phyloP scores from a whole-genome alignment of 495 filamentous ascomycete genomes.

The Penicillium herquei region DNA sequence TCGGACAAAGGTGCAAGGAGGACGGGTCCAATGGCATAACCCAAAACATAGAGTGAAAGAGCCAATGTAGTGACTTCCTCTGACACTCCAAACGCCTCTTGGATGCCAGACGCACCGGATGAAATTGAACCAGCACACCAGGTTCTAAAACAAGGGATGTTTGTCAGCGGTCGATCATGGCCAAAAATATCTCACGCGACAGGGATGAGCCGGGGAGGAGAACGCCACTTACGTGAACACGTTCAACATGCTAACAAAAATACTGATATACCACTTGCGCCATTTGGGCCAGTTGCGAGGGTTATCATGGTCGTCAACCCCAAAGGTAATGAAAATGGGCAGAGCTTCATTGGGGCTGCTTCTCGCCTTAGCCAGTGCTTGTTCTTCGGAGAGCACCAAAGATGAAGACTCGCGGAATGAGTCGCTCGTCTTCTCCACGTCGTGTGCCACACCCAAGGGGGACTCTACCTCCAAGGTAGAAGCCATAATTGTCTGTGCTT shows the following conservation, averaged over 20 bases:
- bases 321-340: conserved; percentile 36
- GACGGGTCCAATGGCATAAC: conserved; percentile 53
- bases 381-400: conserved; percentile 25
- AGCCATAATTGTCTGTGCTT: not conserved
- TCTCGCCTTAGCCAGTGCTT: conserved; percentile 28
- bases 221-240: conserved; percentile 37
- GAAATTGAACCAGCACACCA: conserved; percentile 47
- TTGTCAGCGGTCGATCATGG: too few species aligned
- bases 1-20: conserved; percentile 63
- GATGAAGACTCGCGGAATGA: conserved; percentile 12
- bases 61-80: conserved; percentile 43
- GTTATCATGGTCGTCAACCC: conserved; percentile 36
- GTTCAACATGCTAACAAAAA: conserved; percentile 37
- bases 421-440: conserved; percentile 15
- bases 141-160: conserved; percentile 12
- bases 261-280: conserved; percentile 49
- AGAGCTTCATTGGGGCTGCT: conserved; percentile 25
- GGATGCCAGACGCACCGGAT: conserved; percentile 36
- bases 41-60: conserved; percentile 55
- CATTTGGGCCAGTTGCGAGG: conserved; percentile 47
- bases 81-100: conserved; percentile 39
- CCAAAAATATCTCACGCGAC: too few species aligned
- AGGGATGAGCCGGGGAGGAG: not conserved
- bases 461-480: not conserved
- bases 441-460: not conserved